A percentile compares a stretch with the other conserved stretches of the same genome.
Conservation (phyloP, 345 rosid genomes). For the Melaleuca quinquenervia region DNA sequence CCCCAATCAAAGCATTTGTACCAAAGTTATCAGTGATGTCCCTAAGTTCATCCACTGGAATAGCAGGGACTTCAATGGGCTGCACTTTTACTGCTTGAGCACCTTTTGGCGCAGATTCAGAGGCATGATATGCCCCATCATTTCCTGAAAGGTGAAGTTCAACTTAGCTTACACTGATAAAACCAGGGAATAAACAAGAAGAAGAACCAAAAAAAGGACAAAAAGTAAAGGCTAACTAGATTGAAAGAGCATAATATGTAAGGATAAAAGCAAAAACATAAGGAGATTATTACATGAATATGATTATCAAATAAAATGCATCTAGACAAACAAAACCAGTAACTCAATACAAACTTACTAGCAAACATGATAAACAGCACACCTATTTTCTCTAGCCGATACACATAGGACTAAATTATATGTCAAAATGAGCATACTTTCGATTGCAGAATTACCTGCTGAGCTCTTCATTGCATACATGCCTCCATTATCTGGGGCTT, state of each 20-base stretch:
- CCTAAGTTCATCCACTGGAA: constrained; percentile 52
- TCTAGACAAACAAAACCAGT: background rate
- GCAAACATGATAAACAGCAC: background rate
- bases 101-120: constrained; percentile 21
- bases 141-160: constrained; percentile 19
- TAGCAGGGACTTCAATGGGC: constrained; percentile 49
- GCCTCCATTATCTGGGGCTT: constrained; percentile 59
- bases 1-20: constrained; percentile 61
- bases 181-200: background rate
- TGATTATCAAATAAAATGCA: background rate
- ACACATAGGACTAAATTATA: background rate
- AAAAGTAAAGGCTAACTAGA: background rate
- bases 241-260: background rate
- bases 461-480: constrained; percentile 41
- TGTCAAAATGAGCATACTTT: background rate
- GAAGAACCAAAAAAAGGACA: background rate
- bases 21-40: constrained; percentile 61
- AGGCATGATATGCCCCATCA: constrained; percentile 30
- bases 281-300: background rate
- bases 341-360: background rate
- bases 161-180: background rate
- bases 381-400: background rate
- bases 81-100: constrained; percentile 29
- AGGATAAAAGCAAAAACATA: background rate
- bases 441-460: constrained; percentile 30